Conservation (phyloP, 805 yeast genomes). For the Kuraishia floccosa region DNA sequence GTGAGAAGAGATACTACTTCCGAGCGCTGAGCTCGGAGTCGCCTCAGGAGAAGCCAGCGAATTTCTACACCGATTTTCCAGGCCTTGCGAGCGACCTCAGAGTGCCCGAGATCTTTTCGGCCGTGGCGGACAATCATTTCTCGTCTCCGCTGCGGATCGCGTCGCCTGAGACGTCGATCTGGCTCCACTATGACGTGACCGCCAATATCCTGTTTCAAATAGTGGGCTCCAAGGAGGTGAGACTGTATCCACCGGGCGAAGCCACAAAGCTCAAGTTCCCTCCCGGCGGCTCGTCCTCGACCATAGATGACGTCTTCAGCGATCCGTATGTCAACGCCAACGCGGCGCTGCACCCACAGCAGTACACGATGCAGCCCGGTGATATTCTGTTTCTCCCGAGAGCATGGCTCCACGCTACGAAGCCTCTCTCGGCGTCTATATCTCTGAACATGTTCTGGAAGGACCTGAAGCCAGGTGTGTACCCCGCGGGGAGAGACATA, state of each 20-base stretch:
- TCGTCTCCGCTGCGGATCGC: slow-evolving; percentile 22
- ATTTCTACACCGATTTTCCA: slow-evolving; percentile 17
- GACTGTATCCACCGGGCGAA: slow-evolving; percentile 22
- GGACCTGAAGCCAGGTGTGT: slow-evolving; percentile 12
- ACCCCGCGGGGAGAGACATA: slow-evolving; percentile 20
- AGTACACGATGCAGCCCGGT: slow-evolving; percentile 19
- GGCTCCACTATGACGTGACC: slow-evolving; percentile 25
- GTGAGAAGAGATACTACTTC: slow-evolving; percentile 9
- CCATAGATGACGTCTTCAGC: slow-evolving; percentile 17
- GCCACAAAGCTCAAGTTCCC: slow-evolving; percentile 15
- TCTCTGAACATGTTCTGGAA: slow-evolving; percentile 23
- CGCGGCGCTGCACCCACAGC: slow-evolving; percentile 13
- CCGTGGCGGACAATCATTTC: slow-evolving; percentile 9
- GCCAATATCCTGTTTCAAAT: slow-evolving; percentile 22
- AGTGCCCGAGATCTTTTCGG: slow-evolving; percentile 12
- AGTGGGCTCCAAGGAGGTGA: slow-evolving; percentile 16
- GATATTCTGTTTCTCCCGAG: slow-evolving; percentile 23
- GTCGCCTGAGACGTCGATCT: slow-evolving; percentile 18
- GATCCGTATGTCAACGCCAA: slow-evolving; percentile 5
- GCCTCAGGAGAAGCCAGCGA: slow-evolving; percentile 17
- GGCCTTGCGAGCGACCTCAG: slow-evolving; percentile 15
- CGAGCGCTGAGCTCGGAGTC: slow-evolving; percentile 15
- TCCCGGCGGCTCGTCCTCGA: slow-evolving; percentile 18
- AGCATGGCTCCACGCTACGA: slow-evolving; percentile 25
- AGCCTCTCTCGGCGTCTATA: slow-evolving; percentile 16